phyloP scores from a whole-genome alignment of 2,329 filamentous ascomycete genomes.

The Ophiognomonia clavigignenti-juglandacearum region DNA sequence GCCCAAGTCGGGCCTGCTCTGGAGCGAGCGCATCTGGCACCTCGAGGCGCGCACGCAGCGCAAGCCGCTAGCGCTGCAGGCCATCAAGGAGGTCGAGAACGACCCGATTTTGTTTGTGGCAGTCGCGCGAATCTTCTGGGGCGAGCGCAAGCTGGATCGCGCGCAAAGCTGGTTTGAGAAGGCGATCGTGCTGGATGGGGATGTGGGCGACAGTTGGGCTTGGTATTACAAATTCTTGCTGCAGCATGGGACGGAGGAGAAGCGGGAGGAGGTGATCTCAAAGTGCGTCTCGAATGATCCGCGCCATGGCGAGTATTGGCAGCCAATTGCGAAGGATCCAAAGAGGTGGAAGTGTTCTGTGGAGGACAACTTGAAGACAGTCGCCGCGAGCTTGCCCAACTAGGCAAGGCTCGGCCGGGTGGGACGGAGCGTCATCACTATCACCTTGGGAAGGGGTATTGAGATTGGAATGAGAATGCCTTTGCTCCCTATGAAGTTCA shows the following conservation, averaged over 20 bases:
- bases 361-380: conserved; percentile 80
- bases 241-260: conserved; percentile 93
- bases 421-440: neutral
- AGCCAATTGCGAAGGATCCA: conserved; percentile 78
- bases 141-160: conserved; percentile 85
- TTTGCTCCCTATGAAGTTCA: too few relatives aligned
- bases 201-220: conserved; percentile 90
- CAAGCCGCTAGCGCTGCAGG: conserved; percentile 85
- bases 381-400: conserved; percentile 46
- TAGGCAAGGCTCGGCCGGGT: conserved; percentile 4
- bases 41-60: conserved; percentile 88
- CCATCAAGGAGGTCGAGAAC: conserved; percentile 94
- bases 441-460: too few relatives aligned
- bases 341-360: conserved; percentile 68
- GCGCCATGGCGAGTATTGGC: conserved; percentile 89
- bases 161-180: conserved; percentile 98
- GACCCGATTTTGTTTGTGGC: conserved; percentile 86
- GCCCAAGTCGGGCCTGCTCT: conserved; percentile 79
- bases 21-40: conserved; percentile 94
- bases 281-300: conserved; percentile 84
- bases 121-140: conserved; percentile 94
- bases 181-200: conserved; percentile 80
- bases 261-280: conserved; percentile 74
- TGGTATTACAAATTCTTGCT: conserved; percentile 95
- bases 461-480: neutral